Percentiles rank a stretch among this genome's conserved stretches.
These are phyloP conservation scores for Aegilops tauschii DNA, from an alignment of 176 grass and related monocot species.

Conservation along the genomic window DNA sequence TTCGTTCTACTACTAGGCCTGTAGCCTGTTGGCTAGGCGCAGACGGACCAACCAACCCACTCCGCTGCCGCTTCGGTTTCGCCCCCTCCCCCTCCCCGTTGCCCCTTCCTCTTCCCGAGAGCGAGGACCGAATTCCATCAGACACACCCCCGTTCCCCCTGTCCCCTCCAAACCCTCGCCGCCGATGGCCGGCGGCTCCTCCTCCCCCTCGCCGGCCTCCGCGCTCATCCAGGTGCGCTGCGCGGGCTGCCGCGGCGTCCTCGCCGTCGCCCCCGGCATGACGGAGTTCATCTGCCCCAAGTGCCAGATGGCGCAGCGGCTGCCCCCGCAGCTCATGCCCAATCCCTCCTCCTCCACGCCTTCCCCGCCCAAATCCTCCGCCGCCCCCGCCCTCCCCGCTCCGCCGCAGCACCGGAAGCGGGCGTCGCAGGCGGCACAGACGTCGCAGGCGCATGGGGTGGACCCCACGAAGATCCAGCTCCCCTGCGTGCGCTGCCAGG, in stretches of 20 bases:
- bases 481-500: constrained; percentile 61
- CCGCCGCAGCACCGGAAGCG: background rate
- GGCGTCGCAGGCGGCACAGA: constrained; percentile 28
- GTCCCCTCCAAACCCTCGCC: constrained; percentile 21
- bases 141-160: background rate
- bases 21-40: background rate
- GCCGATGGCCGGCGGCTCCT: constrained; percentile 29
- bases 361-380: constrained; percentile 2
- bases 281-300: constrained; percentile 89
- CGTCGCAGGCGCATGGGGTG: constrained; percentile 49
- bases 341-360: constrained; percentile 12
- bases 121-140: constrained; percentile 10
- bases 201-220: constrained; percentile 22
- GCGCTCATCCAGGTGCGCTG: constrained; percentile 62
- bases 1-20: background rate
- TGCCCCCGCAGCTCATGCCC: constrained; percentile 77
- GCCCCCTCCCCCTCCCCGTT: background rate
- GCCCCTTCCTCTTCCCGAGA: constrained; percentile 5
- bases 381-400: background rate
- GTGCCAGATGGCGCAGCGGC: constrained; percentile 71
- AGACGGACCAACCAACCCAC: constrained; percentile 8
- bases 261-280: constrained; percentile 64
- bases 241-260: constrained; percentile 57
- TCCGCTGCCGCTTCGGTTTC: constrained; percentile 16
- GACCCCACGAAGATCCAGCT: constrained; percentile 87